phyloP scores from a whole-genome alignment of 164 flowering plant genomes.

The Nelumbo lutea region DNA sequence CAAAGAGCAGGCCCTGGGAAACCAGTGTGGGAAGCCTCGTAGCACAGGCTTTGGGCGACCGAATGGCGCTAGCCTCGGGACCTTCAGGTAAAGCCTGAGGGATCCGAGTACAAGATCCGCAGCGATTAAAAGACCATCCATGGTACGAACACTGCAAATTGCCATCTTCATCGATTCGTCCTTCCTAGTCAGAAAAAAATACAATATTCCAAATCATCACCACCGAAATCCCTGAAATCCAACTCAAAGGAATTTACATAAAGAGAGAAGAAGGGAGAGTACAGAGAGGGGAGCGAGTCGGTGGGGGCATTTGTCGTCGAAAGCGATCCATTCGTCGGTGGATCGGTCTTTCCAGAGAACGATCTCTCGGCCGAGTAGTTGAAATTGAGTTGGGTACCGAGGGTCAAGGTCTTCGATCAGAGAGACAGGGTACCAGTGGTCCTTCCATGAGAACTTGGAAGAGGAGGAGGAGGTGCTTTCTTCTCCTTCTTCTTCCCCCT shows the following conservation, averaged over 20 bases:
- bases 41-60: conserved; percentile 80
- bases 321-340: conserved; percentile 66
- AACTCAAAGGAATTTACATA: no score
- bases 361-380: conserved; percentile 83
- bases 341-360: conserved; percentile 78
- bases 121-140: conserved; percentile 86
- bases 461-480: conserved; percentile 26
- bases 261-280: conserved; percentile 1
- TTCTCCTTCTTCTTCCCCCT: conserved; percentile 13
- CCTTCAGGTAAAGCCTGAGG: conserved; percentile 83
- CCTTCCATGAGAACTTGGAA: conserved; percentile 71
- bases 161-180: conserved; percentile 90
- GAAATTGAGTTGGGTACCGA: conserved; percentile 67
- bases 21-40: conserved; percentile 77
- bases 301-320: conserved; percentile 92
- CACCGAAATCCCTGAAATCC: neutral
- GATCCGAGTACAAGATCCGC: conserved; percentile 71
- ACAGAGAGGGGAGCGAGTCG: conserved; percentile 96
- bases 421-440: conserved; percentile 97
- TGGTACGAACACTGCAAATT: conserved; percentile 91
- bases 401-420: conserved; percentile 84
- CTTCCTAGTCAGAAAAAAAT: conserved; percentile 46
- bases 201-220: neutral
- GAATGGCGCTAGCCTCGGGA: conserved; percentile 78
- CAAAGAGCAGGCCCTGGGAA: conserved; percentile 95